Evolutionary conservation across 2,329 filamentous ascomycete species (phyloP).

Genomic region (Exophiala bonariae): DNA sequence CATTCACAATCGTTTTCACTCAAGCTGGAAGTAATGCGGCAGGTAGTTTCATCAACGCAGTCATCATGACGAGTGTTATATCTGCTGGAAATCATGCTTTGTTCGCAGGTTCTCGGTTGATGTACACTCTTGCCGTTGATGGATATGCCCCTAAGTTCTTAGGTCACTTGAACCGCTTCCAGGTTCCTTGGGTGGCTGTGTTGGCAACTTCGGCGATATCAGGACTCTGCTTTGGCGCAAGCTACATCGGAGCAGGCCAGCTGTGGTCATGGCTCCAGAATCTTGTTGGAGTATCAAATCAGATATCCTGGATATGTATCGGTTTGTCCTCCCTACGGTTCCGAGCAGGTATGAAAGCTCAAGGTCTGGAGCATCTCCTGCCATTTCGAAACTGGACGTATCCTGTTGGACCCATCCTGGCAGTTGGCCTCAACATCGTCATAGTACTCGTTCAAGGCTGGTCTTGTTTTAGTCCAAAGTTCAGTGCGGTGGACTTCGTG

Average conservation of each 20-base stretch:
- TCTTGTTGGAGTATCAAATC: conserved; percentile 67
- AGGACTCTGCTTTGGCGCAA: conserved; percentile 64
- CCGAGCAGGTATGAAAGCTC: conserved; percentile 56
- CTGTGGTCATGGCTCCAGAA: conserved; percentile 69
- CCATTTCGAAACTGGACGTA: conserved; percentile 70
- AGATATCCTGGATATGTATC: conserved; percentile 64
- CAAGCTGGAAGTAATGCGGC: conserved; percentile 51
- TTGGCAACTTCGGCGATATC: conserved; percentile 55
- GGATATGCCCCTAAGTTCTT: conserved; percentile 54
- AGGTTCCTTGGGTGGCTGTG: conserved; percentile 56
- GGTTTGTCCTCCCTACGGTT: conserved; percentile 66
- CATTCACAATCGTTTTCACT: conserved; percentile 53
- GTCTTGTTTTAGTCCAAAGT: conserved; percentile 59
- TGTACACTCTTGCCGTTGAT: conserved; percentile 51
- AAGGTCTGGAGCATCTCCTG: conserved; percentile 62
- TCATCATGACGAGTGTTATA: conserved; percentile 71
- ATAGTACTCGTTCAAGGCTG: conserved; percentile 65
- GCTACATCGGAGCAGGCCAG: conserved; percentile 65
- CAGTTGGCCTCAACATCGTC: conserved; percentile 58
- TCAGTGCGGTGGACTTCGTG: conserved; percentile 61
- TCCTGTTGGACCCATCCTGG: conserved; percentile 60
- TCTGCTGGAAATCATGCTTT: conserved; percentile 70
- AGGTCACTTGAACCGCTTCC: conserved; percentile 48
- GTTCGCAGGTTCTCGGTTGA: conserved; percentile 52
- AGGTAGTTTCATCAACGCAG: conserved; percentile 72